These are phyloP conservation scores for Diplocarpon rosae DNA, from an alignment of 2,329 filamentous ascomycete species.

Conservation along the genomic window DNA sequence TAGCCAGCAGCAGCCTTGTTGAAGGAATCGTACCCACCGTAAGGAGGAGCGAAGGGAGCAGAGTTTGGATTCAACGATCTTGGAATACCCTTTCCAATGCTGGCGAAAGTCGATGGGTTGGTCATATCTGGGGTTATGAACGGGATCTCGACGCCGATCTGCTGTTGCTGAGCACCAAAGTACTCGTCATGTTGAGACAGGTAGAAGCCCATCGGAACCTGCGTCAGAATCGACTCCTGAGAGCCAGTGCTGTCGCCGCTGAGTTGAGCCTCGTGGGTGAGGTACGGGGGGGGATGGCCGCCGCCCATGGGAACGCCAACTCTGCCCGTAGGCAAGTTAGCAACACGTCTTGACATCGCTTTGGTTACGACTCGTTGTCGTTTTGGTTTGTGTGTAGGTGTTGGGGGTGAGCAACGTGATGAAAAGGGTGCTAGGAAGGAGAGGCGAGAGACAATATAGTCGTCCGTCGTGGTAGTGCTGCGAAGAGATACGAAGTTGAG, in stretches of 20 bases:
- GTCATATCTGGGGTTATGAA: background rate
- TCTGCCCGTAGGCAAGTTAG: background rate
- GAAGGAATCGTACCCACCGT: background rate
- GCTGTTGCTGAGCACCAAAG: background rate
- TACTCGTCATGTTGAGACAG: background rate
- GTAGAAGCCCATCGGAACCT: slow-evolving; percentile 19
- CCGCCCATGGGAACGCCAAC: background rate
- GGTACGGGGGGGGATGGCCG: slow-evolving; percentile 3
- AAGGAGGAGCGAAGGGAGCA: background rate
- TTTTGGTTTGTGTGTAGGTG: background rate
- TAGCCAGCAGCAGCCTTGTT: background rate
- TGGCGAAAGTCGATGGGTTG: background rate
- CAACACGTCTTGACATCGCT: background rate
- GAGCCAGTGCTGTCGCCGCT: slow-evolving; percentile 12
- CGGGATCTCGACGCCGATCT: background rate
- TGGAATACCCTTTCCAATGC: background rate
- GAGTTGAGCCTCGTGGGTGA: background rate
- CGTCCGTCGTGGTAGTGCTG: no score
- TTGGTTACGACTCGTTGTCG: background rate
- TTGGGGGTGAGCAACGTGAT: background rate
- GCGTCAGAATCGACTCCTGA: slow-evolving; percentile 19
- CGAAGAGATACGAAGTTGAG: no score
- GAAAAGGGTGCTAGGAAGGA: background rate
- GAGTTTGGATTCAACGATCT: background rate
- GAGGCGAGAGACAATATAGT: background rate